phyloP scores from a whole-genome alignment of 345 rosid genomes.

The Heritiera littoralis region DNA sequence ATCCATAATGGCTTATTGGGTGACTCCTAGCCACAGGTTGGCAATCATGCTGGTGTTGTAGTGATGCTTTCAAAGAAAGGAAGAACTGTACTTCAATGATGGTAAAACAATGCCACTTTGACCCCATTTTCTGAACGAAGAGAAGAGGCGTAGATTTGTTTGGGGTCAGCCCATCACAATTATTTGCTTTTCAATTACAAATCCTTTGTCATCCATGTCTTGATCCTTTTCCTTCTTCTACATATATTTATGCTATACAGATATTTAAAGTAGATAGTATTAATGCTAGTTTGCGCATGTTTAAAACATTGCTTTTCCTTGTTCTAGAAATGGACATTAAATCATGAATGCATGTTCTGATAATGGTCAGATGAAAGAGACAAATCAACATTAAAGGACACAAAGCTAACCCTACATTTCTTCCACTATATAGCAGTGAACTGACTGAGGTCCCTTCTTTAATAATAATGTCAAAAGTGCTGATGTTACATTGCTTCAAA shows the following conservation, averaged over 20 bases:
- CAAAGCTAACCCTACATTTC: background rate
- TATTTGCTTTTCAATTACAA: background rate
- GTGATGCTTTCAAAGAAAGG: background rate
- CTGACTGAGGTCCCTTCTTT: background rate
- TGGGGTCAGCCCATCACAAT: slow-evolving; percentile 6
- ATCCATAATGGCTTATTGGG: background rate
- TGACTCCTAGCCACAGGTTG: background rate
- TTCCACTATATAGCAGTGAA: background rate
- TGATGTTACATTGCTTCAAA: background rate
- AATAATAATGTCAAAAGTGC: background rate
- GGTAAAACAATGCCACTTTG: slow-evolving; percentile 1
- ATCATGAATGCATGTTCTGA: background rate
- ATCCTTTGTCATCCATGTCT: background rate
- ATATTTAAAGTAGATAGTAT: too few relatives aligned
- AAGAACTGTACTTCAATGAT: slow-evolving; percentile 10
- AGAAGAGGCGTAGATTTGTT: background rate
- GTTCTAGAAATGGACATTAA: background rate
- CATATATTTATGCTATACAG: too few relatives aligned
- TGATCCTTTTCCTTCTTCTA: background rate
- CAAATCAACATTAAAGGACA: slow-evolving; percentile 10
- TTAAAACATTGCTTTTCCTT: too few relatives aligned
- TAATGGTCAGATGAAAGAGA: slow-evolving; percentile 3
- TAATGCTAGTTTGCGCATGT: too few relatives aligned
- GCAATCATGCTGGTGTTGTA: background rate
- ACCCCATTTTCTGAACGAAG: background rate